Base-by-base conservation (phyloP, 257 asterid species). In the Pogostemon cablin region DNA sequence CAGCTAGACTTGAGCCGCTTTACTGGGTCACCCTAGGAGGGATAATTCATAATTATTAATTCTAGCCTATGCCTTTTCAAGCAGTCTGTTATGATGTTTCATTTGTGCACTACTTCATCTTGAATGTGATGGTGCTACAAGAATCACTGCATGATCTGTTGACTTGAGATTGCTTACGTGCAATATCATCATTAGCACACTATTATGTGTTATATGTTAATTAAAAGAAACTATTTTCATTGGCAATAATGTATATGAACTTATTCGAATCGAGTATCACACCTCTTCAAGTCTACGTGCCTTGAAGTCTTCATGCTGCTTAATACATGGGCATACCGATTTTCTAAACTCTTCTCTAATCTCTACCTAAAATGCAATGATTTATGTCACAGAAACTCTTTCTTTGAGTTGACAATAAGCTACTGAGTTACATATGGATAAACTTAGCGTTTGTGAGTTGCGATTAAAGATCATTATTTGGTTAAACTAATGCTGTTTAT, bases 91-190 rank as follows among this genome's bases (percentile, higher is more conserved):
- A 5, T 62, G 67, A 15, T 17, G 50, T 62, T 62, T n/a, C 25
- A n/a, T 49, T 5, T 49, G 17, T 49, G 55, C 55, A 41, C 52
- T 42, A 17, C 11, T 40, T 12, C 32, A 62, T 62, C 12, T 15
- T 62, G 52, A 62, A 41, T 62, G 67, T 62, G 50, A 57, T 57
- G 34, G 42, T 57, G 35, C 15, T 8, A 57, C 42, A 57, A 57
- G 10, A 20, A 32, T 9, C 32, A 57, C 43, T 1, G 10, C 9
- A 57, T 52, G 44, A 49, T 49, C 55, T 49, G 55, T 49, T 49
- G 55, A 49, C 5, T 49, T 49, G 7, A 49, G 55, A 49, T 4
- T 49, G 55, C 55, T 42, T 57, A 5, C 9, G 42, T 37, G 11
- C 17, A 57, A 11, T 57, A 37, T 57, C 62, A 53, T 53, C 59